Conservation (phyloP, 805 yeast species). For the Cyberlindnera samutprakarnensis region DNA sequence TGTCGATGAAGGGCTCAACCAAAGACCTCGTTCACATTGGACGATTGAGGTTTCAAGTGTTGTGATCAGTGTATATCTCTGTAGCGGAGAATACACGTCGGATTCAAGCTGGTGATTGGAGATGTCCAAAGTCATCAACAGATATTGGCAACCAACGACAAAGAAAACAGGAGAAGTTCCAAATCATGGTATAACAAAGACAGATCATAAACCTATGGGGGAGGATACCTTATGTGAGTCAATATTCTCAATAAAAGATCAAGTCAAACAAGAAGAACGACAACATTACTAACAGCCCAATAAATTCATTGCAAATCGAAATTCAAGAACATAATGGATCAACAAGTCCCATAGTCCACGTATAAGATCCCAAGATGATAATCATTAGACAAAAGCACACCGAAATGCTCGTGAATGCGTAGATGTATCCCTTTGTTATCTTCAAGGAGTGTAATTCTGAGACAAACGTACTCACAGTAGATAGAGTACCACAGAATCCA, state of each 20-base stretch:
- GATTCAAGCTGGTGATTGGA: slow-evolving; percentile 12
- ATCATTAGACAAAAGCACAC: slow-evolving; percentile 43
- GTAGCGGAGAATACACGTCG: slow-evolving; percentile 13
- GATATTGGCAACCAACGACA: too few species aligned
- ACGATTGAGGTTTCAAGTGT: slow-evolving; percentile 10
- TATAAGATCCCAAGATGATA: slow-evolving; percentile 61
- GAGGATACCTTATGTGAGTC: too few species aligned
- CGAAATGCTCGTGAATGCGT: slow-evolving; percentile 41
- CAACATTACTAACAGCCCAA: too few species aligned
- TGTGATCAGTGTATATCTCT: slow-evolving; percentile 17
- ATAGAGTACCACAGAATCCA: slow-evolving; percentile 66
- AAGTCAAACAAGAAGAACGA: too few species aligned
- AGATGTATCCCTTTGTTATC: slow-evolving; percentile 34
- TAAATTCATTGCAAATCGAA: too few species aligned
- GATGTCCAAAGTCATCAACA: too few species aligned
- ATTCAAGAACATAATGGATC: slow-evolving; percentile 18
- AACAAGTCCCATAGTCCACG: slow-evolving; percentile 53
- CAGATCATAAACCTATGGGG: too few species aligned
- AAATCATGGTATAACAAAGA: too few species aligned
- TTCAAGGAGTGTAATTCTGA: slow-evolving; percentile 47
- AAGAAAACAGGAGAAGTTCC: too few species aligned
- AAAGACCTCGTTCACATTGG: slow-evolving; percentile 2
- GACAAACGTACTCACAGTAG: slow-evolving; percentile 74
- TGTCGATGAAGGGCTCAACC: slow-evolving; percentile 18
- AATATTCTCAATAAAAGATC: too few species aligned